Base-by-base conservation (phyloP, 129 eudicot genomes). In the Saposhnikovia divaricata region DNA sequence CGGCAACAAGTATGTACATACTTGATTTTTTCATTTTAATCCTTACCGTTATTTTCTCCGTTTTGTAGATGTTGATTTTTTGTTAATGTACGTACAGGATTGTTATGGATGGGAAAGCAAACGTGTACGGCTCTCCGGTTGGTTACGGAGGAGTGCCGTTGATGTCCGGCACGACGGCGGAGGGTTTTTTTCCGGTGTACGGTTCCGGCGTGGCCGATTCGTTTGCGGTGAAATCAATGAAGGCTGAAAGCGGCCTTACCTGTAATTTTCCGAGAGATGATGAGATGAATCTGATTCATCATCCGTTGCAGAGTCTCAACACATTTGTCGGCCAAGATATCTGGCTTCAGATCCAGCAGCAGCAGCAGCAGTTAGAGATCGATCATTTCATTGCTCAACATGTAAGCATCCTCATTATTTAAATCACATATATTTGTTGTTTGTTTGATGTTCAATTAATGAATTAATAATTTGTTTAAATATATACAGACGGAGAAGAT, bases 241-340 rank as follows among this genome's bases (percentile, higher is more conserved):
- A 87, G 68, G 84, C 89, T 21, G 93, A 89, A 6, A 85, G 91
- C 42, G 91, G 97, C 47, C 82, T 90, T 4, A 85, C 97, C 16
- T 88, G 81, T 77, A 82, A 85, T 59, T 73, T 88, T n/a, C 90
- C 88, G 72, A 90, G 2, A 86, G 92, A 31, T n/a, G 91, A 89
- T 27, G 81, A 86, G 44, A 75, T 85, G 38, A 81, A 80, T 83
- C 84, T 85, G 38, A 81, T 78, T 83, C 84, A 80, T 81, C 84
- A 80, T 81, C 84, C 82, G 25, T 72, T 77, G 25, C 87, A 80
- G 83, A 77, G 82, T 75, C 83, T 61, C 6, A 61, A 61, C 71
- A 84, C 90, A 63, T 90, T 93, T 77, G 93, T 93, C 59, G 98
- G 97, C 47, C 87, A 91, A 6, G 97, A 93, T 76, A 34, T 88